Evolutionary conservation across 2,329 filamentous ascomycete genomes (phyloP), one percentile per base, ranked within the genome.

Genomic region (Phyllosticta citriasiana): DNA sequence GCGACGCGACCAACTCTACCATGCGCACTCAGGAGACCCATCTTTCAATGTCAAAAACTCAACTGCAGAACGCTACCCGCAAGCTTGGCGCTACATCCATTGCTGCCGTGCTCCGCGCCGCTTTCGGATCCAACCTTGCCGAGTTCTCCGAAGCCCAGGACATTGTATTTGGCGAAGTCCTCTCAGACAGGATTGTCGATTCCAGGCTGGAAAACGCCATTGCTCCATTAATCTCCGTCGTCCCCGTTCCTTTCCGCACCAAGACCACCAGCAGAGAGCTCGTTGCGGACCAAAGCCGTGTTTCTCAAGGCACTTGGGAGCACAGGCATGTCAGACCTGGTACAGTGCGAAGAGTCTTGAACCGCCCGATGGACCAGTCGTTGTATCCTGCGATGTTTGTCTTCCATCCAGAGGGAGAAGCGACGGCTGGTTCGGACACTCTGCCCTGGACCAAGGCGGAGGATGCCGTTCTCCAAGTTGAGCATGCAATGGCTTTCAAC

Each of bases 401-500:
- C 24, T 74, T 73, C 57, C 68, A 73, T 56, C 66, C 64, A 8
- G 61, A 64, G n/a, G 50, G 57, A 5, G 19, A 63, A 4, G 30
- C 56, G 33, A 24, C 61, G 3, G 50, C 57, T 4, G n/a, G 52
- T 14, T 12, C 55, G 19, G 53, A 57, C 16, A 19, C 63, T 1
- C 24, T 71, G 4, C 54, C 59, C 1, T 76, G 73, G 68, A 62
- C 55, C 2, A 67, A 71, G 55, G 54, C 68, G 3, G 69, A 71
- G 14, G 68, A 73, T 62, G 64, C 69, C 5, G 64, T 76, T 25
- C 67, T 77, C 14, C 68, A 70, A 35, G 75, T 77, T 5, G 75
- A 77, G 57, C 75, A 77, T 62, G 68, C 74, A 0, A 67, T 77
- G 64, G 75, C 75, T 2, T 66, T 77, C 55, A 76, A 77, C 53